Evolutionary conservation across 164 flowering plant genomes (phyloP).

Genomic region (Protea cynaroides): DNA sequence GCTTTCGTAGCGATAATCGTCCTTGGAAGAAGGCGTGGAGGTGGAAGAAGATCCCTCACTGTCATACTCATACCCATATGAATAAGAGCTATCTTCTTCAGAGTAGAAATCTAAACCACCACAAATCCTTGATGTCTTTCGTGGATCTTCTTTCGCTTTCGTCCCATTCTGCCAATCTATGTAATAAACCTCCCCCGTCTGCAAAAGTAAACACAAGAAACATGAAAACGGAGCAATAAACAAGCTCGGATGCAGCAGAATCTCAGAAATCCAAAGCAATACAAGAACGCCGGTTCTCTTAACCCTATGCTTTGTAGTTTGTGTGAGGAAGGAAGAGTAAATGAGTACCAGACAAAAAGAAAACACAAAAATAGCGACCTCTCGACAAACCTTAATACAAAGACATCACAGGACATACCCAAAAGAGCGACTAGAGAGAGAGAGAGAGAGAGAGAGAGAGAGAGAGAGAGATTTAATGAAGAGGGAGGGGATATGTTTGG

Average conservation of each 20-base stretch:
- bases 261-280: neutral
- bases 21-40: slow-evolving; percentile 30
- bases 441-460: neutral
- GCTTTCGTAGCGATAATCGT: slow-evolving; percentile 9
- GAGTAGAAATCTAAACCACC: slow-evolving; percentile 22
- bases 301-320: too few relatives aligned
- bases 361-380: neutral
- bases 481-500: neutral
- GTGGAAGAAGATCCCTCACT: slow-evolving; percentile 48
- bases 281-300: neutral
- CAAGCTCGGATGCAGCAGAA: too few relatives aligned
- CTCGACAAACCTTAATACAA: neutral
- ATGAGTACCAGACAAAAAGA: neutral
- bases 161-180: slow-evolving; percentile 74
- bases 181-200: slow-evolving; percentile 92
- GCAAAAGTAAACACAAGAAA: slow-evolving; percentile 11
- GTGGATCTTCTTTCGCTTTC: slow-evolving; percentile 73
- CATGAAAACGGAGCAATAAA: too few relatives aligned
- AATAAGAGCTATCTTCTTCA: slow-evolving; percentile 36
- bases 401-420: too few relatives aligned
- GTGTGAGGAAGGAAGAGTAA: neutral
- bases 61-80: slow-evolving; percentile 14
- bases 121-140: slow-evolving; percentile 21
- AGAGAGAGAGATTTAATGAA: slow-evolving; percentile 5
- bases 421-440: neutral